Evolutionary conservation across 345 rosid species (phyloP).

Genomic region (Xanthoceras sorbifolium): DNA sequence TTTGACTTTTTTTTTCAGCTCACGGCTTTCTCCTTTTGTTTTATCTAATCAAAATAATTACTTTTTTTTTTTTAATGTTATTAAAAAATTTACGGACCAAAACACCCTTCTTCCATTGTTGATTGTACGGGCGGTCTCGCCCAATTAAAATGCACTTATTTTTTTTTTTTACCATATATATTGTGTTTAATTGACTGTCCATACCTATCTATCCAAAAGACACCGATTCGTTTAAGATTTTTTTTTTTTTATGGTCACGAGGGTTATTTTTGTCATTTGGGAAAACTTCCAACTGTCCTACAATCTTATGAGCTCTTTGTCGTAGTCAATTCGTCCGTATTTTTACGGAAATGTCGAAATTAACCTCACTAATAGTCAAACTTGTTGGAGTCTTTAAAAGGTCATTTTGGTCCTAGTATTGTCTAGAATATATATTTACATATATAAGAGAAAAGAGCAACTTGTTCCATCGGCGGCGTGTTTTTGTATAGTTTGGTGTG

Average conservation of each 20-base stretch:
- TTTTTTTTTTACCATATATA: too few species aligned
- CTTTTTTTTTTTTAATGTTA: neutral
- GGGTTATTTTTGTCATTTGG: slow-evolving; percentile 34
- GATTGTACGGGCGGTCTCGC: too few species aligned
- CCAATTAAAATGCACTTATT: too few species aligned
- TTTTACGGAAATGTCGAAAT: slow-evolving; percentile 16
- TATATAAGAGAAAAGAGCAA: neutral
- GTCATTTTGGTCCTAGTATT: slow-evolving; percentile 23
- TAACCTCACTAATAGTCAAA: slow-evolving; percentile 22
- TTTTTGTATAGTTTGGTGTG: slow-evolving; percentile 44
- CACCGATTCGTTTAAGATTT: too few species aligned
- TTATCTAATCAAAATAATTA: neutral
- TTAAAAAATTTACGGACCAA: too few species aligned
- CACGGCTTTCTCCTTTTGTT: slow-evolving; percentile 9
- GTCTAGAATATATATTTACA: neutral
- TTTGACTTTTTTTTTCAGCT: slow-evolving; percentile 11
- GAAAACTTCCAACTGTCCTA: neutral
- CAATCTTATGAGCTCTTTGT: slow-evolving; percentile 12
- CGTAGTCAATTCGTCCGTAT: slow-evolving; percentile 13
- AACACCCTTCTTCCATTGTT: too few species aligned
- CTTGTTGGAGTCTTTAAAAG: slow-evolving; percentile 2
- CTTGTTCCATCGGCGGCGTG: slow-evolving; percentile 47
- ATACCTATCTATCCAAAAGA: too few species aligned
- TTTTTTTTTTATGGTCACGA: too few species aligned
- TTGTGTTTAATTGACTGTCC: too few species aligned